Conservation (phyloP, 805 yeast species). For the Lachancea quebecensis region DNA sequence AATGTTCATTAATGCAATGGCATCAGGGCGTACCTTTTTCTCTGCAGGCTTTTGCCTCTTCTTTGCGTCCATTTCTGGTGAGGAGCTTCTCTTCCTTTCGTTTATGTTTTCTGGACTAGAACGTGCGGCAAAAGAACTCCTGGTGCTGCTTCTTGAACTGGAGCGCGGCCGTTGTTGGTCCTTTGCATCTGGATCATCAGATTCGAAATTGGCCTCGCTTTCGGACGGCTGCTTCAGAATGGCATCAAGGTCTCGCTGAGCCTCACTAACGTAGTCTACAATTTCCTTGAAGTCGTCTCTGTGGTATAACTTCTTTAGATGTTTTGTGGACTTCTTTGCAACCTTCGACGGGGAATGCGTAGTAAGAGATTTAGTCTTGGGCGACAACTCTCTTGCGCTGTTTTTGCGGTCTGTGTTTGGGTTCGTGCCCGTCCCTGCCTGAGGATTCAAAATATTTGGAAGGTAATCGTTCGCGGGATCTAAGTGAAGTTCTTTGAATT, state of each 20-base stretch:
- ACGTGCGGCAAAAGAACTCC: background rate
- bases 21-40: conserved; percentile 26
- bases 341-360: background rate
- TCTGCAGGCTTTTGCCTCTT: conserved; percentile 23
- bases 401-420: conserved; percentile 1
- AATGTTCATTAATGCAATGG: conserved; percentile 14
- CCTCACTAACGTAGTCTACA: conserved; percentile 24
- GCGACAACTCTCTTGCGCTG: conserved; percentile 5
- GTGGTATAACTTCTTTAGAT: conserved; percentile 22
- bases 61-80: conserved; percentile 3
- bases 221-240: conserved; percentile 15
- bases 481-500: conserved; percentile 21
- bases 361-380: background rate
- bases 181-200: background rate
- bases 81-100: conserved; percentile 12
- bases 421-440: conserved; percentile 17
- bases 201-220: conserved; percentile 8
- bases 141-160: background rate
- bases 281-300: conserved; percentile 25
- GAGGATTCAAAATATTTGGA: conserved; percentile 25
- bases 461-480: conserved; percentile 25
- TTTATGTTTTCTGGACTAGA: background rate
- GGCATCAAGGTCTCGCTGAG: conserved; percentile 22
- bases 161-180: background rate
- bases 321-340: conserved; percentile 11